These are phyloP conservation scores for Candida montana DNA, from an alignment of 805 yeast species.

Conservation along the genomic window DNA sequence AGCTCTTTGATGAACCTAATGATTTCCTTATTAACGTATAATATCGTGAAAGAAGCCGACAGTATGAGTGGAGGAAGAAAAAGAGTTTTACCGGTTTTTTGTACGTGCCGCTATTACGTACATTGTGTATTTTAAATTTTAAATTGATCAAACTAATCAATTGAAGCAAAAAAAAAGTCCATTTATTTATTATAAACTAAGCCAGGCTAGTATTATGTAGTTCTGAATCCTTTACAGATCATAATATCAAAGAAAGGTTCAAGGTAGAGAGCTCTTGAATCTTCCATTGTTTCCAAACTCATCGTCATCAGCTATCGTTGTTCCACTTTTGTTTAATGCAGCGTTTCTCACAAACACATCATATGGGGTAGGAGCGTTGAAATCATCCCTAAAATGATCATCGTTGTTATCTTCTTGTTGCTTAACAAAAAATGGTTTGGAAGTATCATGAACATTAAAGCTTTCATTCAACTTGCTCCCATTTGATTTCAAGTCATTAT, in stretches of 20 bases:
- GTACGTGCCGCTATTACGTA: too few species aligned
- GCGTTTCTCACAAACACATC: slow-evolving; percentile 24
- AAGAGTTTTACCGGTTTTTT: too few species aligned
- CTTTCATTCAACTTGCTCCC: background rate
- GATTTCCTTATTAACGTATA: too few species aligned
- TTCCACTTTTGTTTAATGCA: background rate
- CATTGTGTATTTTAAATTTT: too few species aligned
- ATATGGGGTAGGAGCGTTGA: slow-evolving; percentile 44
- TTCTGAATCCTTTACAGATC: too few species aligned
- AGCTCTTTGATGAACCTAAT: slow-evolving; percentile 38
- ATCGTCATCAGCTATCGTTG: background rate
- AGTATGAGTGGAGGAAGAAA: background rate
- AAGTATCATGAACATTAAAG: slow-evolving; percentile 9
- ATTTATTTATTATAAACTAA: too few species aligned
- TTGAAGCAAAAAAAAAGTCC: background rate
- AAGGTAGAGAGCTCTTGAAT: slow-evolving; percentile 21
- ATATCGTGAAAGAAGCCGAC: too few species aligned
- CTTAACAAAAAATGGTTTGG: background rate
- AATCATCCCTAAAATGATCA: slow-evolving; percentile 31
- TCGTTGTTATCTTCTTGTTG: slow-evolving; percentile 21
- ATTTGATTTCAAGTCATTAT: too few species aligned
- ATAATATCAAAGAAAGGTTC: too few species aligned
- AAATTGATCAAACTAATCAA: too few species aligned
- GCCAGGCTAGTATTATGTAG: too few species aligned
- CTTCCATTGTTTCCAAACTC: slow-evolving; percentile 4